Evolutionary conservation across 768 basidiomycete species (phyloP).

Genomic region (Tylopilus plumbeoviolaceoides): DNA sequence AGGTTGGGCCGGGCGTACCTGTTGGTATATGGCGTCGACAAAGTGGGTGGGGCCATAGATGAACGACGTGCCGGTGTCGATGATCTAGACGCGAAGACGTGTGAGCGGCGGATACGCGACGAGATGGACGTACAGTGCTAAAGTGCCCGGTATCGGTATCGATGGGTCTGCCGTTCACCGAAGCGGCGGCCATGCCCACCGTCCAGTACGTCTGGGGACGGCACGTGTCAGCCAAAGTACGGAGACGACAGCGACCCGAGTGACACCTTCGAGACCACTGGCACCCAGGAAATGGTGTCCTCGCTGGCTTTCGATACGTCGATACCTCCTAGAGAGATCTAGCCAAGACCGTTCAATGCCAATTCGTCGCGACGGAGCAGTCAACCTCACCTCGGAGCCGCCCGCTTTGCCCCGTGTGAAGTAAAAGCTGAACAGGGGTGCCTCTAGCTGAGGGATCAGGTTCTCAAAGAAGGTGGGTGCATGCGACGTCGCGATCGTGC

Average conservation of each 20-base stretch:
- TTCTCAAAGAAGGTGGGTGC: constrained; percentile 63
- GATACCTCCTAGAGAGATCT: constrained; percentile 29
- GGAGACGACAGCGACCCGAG: background rate
- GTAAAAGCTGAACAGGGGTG: constrained; percentile 57
- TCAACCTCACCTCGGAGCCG: constrained; percentile 46
- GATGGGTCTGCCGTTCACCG: constrained; percentile 28
- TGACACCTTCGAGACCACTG: constrained; percentile 35
- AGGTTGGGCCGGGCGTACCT: constrained; percentile 22
- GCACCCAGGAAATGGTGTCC: constrained; percentile 31
- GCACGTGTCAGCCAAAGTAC: background rate
- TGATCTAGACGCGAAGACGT: constrained; percentile 37
- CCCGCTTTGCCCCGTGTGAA: constrained; percentile 37
- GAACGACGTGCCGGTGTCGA: constrained; percentile 67
- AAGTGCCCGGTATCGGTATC: background rate
- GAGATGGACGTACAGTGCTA: constrained; percentile 15
- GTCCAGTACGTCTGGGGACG: constrained; percentile 56
- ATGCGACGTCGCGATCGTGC: constrained; percentile 44
- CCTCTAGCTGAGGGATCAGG: constrained; percentile 41
- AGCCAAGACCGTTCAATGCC: background rate
- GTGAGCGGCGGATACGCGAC: background rate
- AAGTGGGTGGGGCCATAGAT: constrained; percentile 51
- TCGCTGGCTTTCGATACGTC: constrained; percentile 31
- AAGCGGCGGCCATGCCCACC: constrained; percentile 44
- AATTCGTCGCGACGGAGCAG: background rate
- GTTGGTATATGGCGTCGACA: constrained; percentile 43